These are phyloP conservation scores for Saccharomycopsis oosterbeekiorum DNA, from an alignment of 805 yeast genomes.

Conservation along the genomic window DNA sequence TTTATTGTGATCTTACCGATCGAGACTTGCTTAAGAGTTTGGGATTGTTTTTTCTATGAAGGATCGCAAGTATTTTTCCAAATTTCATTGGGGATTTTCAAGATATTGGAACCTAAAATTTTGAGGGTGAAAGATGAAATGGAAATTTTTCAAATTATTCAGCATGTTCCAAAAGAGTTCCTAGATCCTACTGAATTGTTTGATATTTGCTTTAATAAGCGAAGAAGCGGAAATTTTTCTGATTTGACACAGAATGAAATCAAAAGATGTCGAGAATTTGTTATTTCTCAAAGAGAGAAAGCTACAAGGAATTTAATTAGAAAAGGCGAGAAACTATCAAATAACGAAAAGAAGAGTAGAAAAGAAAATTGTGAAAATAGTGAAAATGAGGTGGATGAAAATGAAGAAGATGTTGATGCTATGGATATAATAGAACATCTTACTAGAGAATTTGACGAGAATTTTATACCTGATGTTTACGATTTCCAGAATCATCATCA, in stretches of 20 bases:
- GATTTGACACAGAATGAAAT: slow-evolving; percentile 78
- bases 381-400: not conserved
- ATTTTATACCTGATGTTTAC: slow-evolving; percentile 29
- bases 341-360: not conserved
- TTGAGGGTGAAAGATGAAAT: slow-evolving; percentile 36
- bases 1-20: slow-evolving; percentile 85
- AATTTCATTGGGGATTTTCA: slow-evolving; percentile 69
- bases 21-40: slow-evolving; percentile 76
- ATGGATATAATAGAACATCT: slow-evolving; percentile 24
- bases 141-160: slow-evolving; percentile 77
- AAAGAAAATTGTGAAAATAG: not conserved
- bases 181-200: slow-evolving; percentile 61
- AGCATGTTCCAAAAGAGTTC: slow-evolving; percentile 64
- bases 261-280: slow-evolving; percentile 67
- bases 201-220: slow-evolving; percentile 63
- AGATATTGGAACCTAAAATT: slow-evolving; percentile 61
- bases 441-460: slow-evolving; percentile 23
- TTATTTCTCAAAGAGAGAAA: slow-evolving; percentile 48
- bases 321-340: not conserved
- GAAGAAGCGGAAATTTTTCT: slow-evolving; percentile 50
- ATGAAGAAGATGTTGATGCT: not conserved
- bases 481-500: slow-evolving; percentile 29
- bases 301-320: slow-evolving; percentile 13
- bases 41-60: slow-evolving; percentile 94
- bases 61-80: slow-evolving; percentile 82